Conservation (phyloP, 176 grass and related monocot genomes). For the Thalia dealbata region DNA sequence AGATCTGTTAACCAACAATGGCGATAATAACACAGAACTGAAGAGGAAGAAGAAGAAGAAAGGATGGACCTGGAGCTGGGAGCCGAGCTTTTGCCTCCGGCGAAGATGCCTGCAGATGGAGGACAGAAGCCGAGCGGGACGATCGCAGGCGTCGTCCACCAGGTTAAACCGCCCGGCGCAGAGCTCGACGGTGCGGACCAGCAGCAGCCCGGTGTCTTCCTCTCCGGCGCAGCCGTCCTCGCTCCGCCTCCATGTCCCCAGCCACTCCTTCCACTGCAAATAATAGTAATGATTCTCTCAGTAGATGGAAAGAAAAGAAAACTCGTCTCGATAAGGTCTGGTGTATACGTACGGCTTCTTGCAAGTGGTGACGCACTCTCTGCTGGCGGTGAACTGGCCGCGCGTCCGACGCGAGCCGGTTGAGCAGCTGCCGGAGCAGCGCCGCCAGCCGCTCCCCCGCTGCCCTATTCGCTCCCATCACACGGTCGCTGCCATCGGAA, state of each 20-base stretch:
- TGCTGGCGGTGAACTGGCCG: background rate
- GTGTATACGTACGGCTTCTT: constrained; percentile 16
- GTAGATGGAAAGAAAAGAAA: too few species aligned
- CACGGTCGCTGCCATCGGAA: background rate
- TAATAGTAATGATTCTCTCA: too few species aligned
- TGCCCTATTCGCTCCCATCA: constrained; percentile 14
- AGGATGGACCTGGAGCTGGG: too few species aligned
- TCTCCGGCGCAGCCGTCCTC: background rate
- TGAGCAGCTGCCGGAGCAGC: constrained; percentile 30
- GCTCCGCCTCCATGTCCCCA: constrained; percentile 21
- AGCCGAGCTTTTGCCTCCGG: constrained; percentile 8
- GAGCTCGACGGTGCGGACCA: constrained; percentile 48
- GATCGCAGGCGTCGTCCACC: background rate
- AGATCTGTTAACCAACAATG: too few species aligned
- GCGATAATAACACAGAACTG: too few species aligned
- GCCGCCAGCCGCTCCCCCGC: constrained; percentile 27
- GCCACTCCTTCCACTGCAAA: constrained; percentile 72
- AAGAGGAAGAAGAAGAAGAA: too few species aligned
- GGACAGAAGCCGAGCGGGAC: constrained; percentile 33
- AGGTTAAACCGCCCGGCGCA: constrained; percentile 40
- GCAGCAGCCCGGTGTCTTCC: constrained; percentile 43
- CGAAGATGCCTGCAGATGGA: constrained; percentile 29
- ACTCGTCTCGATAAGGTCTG: too few species aligned
- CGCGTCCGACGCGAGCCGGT: constrained; percentile 32
- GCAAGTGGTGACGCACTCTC: constrained; percentile 21